phyloP scores from a whole-genome alignment of 345 rosid genomes.

The Isatis tinctoria region DNA sequence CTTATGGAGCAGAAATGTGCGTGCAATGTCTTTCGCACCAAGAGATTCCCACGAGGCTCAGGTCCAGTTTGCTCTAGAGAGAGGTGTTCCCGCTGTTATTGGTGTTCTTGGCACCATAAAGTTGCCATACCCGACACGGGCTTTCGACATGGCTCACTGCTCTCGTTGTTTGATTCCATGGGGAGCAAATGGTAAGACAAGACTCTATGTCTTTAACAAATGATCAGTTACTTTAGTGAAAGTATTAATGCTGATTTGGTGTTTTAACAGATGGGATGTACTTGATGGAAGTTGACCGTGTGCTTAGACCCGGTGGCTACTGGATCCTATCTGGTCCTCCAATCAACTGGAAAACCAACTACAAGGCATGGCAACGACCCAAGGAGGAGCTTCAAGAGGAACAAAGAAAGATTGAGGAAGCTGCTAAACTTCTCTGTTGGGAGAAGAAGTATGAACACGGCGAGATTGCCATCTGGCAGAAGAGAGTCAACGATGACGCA shows the following conservation, averaged over 20 bases:
- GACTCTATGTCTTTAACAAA: not conserved
- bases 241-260: not conserved
- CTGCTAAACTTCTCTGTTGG: conserved; percentile 93
- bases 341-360: conserved; percentile 83
- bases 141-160: conserved; percentile 99
- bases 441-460: conserved; percentile 87
- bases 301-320: conserved; percentile 96
- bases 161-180: conserved; percentile 98
- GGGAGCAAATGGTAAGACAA: conserved; percentile 81
- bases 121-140: conserved; percentile 87
- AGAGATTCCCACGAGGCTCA: conserved; percentile 99
- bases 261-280: conserved; percentile 72
- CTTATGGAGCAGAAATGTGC: conserved; percentile 94
- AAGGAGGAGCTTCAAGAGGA: conserved; percentile 89
- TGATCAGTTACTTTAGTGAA: not conserved
- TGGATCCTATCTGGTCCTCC: conserved; percentile 99
- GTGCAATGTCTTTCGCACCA: conserved; percentile 97
- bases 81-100: conserved; percentile 98
- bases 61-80: conserved; percentile 97
- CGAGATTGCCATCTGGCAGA: conserved; percentile 94
- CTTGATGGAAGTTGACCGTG: conserved; percentile 95
- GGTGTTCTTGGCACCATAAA: conserved; percentile 95
- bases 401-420: conserved; percentile 80
- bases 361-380: conserved; percentile 95
- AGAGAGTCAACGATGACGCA: conserved; percentile 57